A percentile compares a stretch with the other conserved stretches of the same genome.
Evolutionary conservation across 257 asterid genomes (phyloP).

Genomic region (Solanum ossicruentum): DNA sequence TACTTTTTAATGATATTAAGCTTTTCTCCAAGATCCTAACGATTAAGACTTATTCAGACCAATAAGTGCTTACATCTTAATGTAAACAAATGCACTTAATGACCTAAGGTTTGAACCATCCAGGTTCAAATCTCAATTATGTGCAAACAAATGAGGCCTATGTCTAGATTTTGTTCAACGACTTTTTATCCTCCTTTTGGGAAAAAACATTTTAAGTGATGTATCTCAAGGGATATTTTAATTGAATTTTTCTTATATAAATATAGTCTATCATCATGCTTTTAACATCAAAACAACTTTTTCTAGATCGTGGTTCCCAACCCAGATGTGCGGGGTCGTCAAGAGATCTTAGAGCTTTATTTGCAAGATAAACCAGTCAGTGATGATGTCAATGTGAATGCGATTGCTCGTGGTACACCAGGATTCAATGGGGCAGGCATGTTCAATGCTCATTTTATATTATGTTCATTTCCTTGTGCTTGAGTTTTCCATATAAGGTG

Average conservation of each 20-base stretch:
- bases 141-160: not conserved
- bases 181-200: not conserved
- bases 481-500: not conserved
- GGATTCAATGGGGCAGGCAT: conserved; percentile 98
- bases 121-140: not conserved
- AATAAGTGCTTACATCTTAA: not conserved
- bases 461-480: not conserved
- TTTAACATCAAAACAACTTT: conserved; percentile 3
- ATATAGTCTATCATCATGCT: not conserved
- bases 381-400: conserved; percentile 68
- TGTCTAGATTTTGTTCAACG: not conserved
- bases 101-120: not conserved
- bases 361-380: conserved; percentile 84
- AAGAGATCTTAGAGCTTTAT: conserved; percentile 84
- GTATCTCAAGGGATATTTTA: not conserved
- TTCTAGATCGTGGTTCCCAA: conserved; percentile 75
- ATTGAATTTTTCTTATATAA: not conserved
- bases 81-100: not conserved
- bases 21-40: not conserved
- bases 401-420: conserved; percentile 98
- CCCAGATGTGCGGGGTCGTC: conserved; percentile 95
- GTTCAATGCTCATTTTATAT: conserved; percentile 1
- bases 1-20: not conserved
- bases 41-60: not conserved
- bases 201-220: not conserved